These are phyloP conservation scores for Diaporthe sp. DNA, from an alignment of 2,329 filamentous ascomycete species.

Conservation along the genomic window DNA sequence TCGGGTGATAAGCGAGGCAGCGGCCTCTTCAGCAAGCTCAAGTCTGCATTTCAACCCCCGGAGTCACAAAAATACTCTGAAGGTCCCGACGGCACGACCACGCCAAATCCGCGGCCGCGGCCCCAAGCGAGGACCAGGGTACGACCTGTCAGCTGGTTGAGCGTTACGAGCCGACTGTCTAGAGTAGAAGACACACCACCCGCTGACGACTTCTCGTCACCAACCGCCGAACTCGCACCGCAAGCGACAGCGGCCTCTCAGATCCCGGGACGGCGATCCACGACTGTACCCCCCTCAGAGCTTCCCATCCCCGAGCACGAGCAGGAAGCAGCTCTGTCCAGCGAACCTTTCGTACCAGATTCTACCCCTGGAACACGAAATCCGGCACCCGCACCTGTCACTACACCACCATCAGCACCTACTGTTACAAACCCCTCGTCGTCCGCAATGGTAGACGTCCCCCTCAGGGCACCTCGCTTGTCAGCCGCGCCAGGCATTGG, in stretches of 20 bases:
- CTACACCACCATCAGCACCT: background rate
- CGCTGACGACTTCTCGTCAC: background rate
- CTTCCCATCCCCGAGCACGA: background rate
- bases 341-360: background rate
- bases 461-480: conserved; percentile 20
- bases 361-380: background rate
- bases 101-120: conserved; percentile 27
- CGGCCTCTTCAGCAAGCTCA: conserved; percentile 42
- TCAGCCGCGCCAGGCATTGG: conserved; percentile 18
- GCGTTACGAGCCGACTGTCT: conserved; percentile 31
- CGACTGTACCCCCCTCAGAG: background rate
- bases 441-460: conserved; percentile 30
- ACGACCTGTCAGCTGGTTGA: conserved; percentile 36
- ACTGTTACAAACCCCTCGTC: background rate
- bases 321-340: background rate
- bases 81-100: conserved; percentile 30
- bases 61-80: conserved; percentile 26
- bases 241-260: conserved; percentile 24
- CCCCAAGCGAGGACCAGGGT: conserved; percentile 38
- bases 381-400: background rate
- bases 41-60: conserved; percentile 40
- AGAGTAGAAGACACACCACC: conserved; percentile 27
- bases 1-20: conserved; percentile 47
- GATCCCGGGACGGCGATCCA: background rate
- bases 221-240: background rate